Conservation (phyloP, 805 yeast genomes). For the Yarrowia phangngaensis region DNA sequence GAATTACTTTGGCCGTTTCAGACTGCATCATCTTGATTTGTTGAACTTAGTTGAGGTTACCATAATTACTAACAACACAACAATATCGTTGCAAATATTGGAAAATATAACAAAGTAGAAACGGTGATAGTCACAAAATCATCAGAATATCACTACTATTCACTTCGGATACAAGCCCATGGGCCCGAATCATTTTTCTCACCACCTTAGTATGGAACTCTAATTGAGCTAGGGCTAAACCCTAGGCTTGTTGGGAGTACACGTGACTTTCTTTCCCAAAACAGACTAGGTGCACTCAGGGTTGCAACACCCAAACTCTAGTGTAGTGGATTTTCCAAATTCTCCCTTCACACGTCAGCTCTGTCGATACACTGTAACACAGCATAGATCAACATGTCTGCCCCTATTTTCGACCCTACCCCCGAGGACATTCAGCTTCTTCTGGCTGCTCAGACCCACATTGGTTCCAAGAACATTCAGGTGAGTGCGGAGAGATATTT, state of each 20-base stretch:
- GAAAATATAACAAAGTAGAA: no score
- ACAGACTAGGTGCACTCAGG: slow-evolving; percentile 9
- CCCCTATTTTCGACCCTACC: slow-evolving; percentile 53
- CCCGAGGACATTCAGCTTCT: slow-evolving; percentile 98
- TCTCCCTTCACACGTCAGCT: slow-evolving; percentile 27
- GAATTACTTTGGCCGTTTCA: no score
- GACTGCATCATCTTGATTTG: no score
- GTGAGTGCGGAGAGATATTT: slow-evolving; percentile 61
- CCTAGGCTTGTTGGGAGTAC: neutral
- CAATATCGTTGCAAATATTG: no score
- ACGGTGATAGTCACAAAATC: no score
- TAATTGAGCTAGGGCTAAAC: slow-evolving; percentile 26
- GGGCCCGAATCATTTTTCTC: no score
- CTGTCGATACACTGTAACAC: slow-evolving; percentile 26
- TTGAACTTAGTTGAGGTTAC: no score
- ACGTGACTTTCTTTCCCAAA: slow-evolving; percentile 14
- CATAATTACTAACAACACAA: no score
- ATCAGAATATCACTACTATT: no score
- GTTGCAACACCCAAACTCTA: slow-evolving; percentile 23
- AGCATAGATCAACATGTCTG: slow-evolving; percentile 31
- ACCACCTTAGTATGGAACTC: no score
- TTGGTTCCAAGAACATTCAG: slow-evolving; percentile 99
- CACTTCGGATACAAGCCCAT: no score
- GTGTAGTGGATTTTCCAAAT: slow-evolving; percentile 26
- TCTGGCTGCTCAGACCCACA: slow-evolving; percentile 99